These are phyloP conservation scores for Calocera viscosa DNA, from an alignment of 768 basidiomycete genomes.

Conservation along the genomic window DNA sequence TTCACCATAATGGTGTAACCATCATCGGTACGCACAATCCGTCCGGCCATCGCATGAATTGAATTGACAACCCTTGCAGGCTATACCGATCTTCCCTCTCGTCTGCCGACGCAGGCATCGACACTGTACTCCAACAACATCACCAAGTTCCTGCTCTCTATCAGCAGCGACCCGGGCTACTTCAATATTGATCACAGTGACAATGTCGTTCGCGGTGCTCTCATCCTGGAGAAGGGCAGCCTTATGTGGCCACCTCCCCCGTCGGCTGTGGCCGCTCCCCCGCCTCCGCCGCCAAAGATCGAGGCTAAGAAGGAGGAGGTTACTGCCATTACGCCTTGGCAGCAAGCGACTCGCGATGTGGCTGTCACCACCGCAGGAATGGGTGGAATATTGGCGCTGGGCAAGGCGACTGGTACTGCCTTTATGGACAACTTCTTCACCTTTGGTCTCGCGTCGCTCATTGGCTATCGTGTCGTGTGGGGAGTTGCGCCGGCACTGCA, in stretches of 20 bases:
- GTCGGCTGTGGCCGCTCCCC: slow-evolving; percentile 53
- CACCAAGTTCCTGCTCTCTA: slow-evolving; percentile 74
- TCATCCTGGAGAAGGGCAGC: slow-evolving; percentile 2
- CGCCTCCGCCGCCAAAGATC: slow-evolving; percentile 37
- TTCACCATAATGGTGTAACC: slow-evolving; percentile 61
- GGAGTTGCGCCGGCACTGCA: slow-evolving; percentile 78
- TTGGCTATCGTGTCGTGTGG: slow-evolving; percentile 84
- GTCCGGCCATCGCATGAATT: neutral
- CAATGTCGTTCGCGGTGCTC: slow-evolving; percentile 29
- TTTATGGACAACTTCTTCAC: slow-evolving; percentile 88
- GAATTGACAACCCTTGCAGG: slow-evolving; percentile 32
- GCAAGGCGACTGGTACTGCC: slow-evolving; percentile 63
- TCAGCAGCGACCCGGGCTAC: slow-evolving; percentile 57
- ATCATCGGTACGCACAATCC: slow-evolving; percentile 47
- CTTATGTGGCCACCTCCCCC: slow-evolving; percentile 62
- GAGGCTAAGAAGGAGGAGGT: slow-evolving; percentile 35
- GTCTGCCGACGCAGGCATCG: slow-evolving; percentile 78
- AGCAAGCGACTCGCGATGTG: slow-evolving; percentile 65
- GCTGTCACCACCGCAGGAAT: slow-evolving; percentile 62
- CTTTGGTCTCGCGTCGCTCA: slow-evolving; percentile 72
- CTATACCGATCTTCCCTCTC: slow-evolving; percentile 75
- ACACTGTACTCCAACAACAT: slow-evolving; percentile 87
- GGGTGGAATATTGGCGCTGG: slow-evolving; percentile 57
- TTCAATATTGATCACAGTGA: slow-evolving; percentile 63
- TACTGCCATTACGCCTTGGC: slow-evolving; percentile 69